Evolutionary conservation across 108 stramenopile genomes (phyloP).

Genomic region (Skeletonema grethae): DNA sequence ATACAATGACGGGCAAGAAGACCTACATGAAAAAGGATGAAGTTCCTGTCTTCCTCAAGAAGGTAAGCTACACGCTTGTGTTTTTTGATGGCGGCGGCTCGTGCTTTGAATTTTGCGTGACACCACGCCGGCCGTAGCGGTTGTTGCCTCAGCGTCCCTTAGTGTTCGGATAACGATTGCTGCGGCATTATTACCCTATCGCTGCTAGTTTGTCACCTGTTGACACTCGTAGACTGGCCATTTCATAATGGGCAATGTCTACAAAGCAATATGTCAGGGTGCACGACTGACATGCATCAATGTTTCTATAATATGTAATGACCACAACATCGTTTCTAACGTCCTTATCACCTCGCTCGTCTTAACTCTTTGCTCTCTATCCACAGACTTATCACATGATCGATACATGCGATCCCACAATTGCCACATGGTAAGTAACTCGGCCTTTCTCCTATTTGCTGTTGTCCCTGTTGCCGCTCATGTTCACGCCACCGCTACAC

Average conservation of each 20-base stretch:
- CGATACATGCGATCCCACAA: conserved; percentile 60
- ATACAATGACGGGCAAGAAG: conserved; percentile 39
- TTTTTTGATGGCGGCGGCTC: too few species aligned
- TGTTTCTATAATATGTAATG: neutral
- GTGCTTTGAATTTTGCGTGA: neutral
- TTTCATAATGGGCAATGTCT: neutral
- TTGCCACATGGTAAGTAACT: conserved; percentile 72
- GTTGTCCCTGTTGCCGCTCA: conserved; percentile 32
- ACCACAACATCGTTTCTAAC: conserved; percentile 4
- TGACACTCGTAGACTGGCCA: neutral
- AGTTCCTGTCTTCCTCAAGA: conserved; percentile 51
- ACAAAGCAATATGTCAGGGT: neutral
- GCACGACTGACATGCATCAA: neutral
- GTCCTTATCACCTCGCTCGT: neutral
- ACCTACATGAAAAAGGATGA: conserved; percentile 43
- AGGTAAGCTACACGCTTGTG: conserved; percentile 22
- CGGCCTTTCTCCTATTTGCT: neutral
- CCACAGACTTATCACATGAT: conserved; percentile 75
- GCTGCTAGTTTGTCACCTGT: neutral
- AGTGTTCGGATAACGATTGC: neutral
- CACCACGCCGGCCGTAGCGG: neutral
- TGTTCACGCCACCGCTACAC: conserved; percentile 20
- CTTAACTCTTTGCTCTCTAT: neutral
- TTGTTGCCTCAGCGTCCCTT: neutral
- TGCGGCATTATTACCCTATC: neutral